phyloP scores from a whole-genome alignment of 1,284 basidiomycete species.

The Rhodotorula sp. region DNA sequence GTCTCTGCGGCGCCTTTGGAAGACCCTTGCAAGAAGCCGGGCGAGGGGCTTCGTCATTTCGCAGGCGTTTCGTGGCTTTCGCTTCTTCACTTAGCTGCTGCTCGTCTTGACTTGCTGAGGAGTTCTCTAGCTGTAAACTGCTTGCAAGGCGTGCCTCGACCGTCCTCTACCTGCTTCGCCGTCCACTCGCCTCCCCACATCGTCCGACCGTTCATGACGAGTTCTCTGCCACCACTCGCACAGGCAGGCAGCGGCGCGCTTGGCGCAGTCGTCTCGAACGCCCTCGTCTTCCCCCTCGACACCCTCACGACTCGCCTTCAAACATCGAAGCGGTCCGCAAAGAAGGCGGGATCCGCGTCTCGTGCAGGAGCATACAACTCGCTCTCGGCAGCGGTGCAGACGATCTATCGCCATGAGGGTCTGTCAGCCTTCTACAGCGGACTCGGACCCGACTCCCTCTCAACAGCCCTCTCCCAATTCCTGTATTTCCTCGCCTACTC shows the following conservation, averaged over 20 bases:
- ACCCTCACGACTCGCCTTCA: constrained; percentile 52
- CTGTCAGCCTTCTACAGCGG: constrained; percentile 48
- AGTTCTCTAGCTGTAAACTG: background rate
- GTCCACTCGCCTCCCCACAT: background rate
- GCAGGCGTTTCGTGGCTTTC: background rate
- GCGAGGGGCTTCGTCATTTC: background rate
- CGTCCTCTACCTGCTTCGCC: background rate
- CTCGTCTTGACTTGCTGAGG: background rate
- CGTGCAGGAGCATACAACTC: constrained; percentile 5
- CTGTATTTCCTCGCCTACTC: constrained; percentile 51
- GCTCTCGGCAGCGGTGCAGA: constrained; percentile 32
- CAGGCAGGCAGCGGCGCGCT: constrained; percentile 53
- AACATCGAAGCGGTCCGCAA: constrained; percentile 26
- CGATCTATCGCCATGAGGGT: constrained; percentile 42
- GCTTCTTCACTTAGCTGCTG: background rate
- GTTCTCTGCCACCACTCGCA: constrained; percentile 50
- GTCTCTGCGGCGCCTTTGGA: background rate
- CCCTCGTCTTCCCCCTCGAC: constrained; percentile 55
- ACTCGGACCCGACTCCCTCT: constrained; percentile 51
- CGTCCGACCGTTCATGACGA: constrained; percentile 41
- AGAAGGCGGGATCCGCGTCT: background rate
- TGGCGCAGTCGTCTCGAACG: constrained; percentile 52
- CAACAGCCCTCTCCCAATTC: constrained; percentile 51
- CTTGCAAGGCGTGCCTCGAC: background rate
- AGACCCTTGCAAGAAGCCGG: no score